Evolutionary conservation across 1,284 basidiomycete genomes (phyloP), one percentile per base, ranked within the genome.

Genomic region (Cutaneotrichosporon daszewskae): DNA sequence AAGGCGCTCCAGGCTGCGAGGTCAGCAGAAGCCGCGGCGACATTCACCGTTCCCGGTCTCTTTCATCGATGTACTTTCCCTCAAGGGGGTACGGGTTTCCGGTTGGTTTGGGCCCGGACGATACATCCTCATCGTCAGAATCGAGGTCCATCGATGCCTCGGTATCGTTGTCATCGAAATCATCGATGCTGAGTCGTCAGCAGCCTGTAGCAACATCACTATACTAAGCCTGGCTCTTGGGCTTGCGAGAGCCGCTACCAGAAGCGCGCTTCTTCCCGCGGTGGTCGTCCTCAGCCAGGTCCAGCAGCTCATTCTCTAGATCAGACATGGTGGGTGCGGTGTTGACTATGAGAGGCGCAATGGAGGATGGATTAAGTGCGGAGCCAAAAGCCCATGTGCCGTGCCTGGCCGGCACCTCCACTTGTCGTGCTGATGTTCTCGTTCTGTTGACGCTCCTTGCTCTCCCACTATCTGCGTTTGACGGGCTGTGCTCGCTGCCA

Each of bases 71-170:
- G 66, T 87, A 96, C 68, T 89, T 88, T 35, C 87, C 88, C 58
- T 95, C 91, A 17, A 94, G 73, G 1, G 89, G 91, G 64, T 89
- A 96, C 5, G 83, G 83, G 56, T 87, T 85, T n/a, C 62, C 36
- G 17, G 37, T 40, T 18, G 36, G 26, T 19, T 39, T 35, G 13
- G 29, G 29, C 5, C 46, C 52, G 8, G 40, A 41, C 2, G 22
- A 16, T 3, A 34, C 54, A 12, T 47, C 52, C 13, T 60, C 62
- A 25, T 61, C 61, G 16, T 62, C 61, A 5, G 59, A 59, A 17
- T 68, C 68, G 11, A 64, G 40, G 34, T 67, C 65, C 58, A 66
- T 61, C 64, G 52, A 60, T 56, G 56, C 40, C 49, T 54, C 50
- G 37, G 51, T 54, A 25, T 54, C 56, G 10, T 50, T n/a, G n/a